A percentile compares a stretch with the other conserved stretches of the same genome.
Evolutionary conservation across 140 eudicot species (phyloP).

Genomic region (Cichorium intybus): DNA sequence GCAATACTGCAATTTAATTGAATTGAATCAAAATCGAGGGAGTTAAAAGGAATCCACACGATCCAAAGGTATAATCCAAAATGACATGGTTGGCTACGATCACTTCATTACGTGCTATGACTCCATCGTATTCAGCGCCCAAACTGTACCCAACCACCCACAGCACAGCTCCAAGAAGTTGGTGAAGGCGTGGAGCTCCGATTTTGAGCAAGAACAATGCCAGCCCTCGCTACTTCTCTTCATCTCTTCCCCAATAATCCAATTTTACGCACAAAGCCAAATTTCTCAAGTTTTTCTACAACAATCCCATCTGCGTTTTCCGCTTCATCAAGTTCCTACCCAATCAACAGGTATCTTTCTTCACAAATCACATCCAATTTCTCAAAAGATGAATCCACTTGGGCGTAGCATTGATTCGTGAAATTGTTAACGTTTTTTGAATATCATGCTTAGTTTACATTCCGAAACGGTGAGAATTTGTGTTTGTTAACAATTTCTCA

Average conservation of each 20-base stretch:
- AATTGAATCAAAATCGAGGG: background rate
- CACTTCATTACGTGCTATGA: background rate
- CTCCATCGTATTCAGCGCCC: background rate
- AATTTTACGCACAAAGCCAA: slow-evolving; percentile 10
- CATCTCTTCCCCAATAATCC: slow-evolving; percentile 23
- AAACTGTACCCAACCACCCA: background rate
- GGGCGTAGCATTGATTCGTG: background rate
- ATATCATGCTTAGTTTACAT: background rate
- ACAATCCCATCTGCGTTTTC: slow-evolving; percentile 27
- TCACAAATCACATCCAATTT: background rate
- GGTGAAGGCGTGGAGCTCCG: background rate
- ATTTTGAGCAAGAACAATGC: slow-evolving; percentile 22
- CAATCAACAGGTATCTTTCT: slow-evolving; percentile 30
- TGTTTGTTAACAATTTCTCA: too few relatives aligned
- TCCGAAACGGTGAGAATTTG: background rate
- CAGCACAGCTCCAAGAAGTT: slow-evolving; percentile 27
- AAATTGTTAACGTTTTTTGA: background rate
- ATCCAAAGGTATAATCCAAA: slow-evolving; percentile 27
- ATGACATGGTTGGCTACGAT: slow-evolving; percentile 27
- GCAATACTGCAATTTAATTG: background rate
- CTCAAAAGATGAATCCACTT: background rate
- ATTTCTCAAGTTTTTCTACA: background rate
- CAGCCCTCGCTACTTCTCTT: slow-evolving; percentile 29
- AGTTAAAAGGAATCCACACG: background rate
- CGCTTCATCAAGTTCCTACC: slow-evolving; percentile 35